Evolutionary conservation across 2,329 filamentous ascomycete genomes (phyloP), one percentile per base, ranked within the genome.

Genomic region (Xylariaceae sp.): DNA sequence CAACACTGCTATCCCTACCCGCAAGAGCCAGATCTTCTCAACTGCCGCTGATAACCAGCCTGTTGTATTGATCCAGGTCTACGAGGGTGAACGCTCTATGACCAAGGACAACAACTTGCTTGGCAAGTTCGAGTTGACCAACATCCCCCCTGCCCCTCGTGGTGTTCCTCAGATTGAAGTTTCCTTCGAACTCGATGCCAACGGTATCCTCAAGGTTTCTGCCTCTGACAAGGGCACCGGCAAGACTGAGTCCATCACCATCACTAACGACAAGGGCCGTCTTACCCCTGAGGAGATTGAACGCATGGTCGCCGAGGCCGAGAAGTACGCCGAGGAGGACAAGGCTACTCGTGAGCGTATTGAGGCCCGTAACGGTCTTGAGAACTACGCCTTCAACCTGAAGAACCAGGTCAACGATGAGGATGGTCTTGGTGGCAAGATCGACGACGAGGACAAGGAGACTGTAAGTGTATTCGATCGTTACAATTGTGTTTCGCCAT

Each of bases 321-420:
- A 97, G 86, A 90, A 97, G 81, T 97, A 92, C 76, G 94, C 94
- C 73, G 94, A 99, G 78, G 94, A 97, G 80, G 94, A 99, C 83
- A 97, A 97, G 87, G 92, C 92, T 65, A 95, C 90, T 73, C 91
- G 92, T 75, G 90, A 94, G 82, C 92, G 92, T 80, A 96, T 99
- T 70, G 92, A 97, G 82, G 88, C 92, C 70, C 89, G 93, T 74
- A 97, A 99, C 80, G 86, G 88, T 70, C 89, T 99, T 63, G 94
- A 99, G 87, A 97, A 97, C 87, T 99, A 97, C 80, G 92, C 92
- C 69, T 97, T 96, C 86, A 93, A 85, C 82, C 82, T 99, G 71
- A 97, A 97, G 90, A 97, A 96, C 89, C 94, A 97, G 83, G 88
- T 92, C 81, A 93, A 92, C 76, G 94, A 99, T 66, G 89, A 96